phyloP scores from a whole-genome alignment of 2,329 filamentous ascomycete species.

The Aspergillus calidoustus region DNA sequence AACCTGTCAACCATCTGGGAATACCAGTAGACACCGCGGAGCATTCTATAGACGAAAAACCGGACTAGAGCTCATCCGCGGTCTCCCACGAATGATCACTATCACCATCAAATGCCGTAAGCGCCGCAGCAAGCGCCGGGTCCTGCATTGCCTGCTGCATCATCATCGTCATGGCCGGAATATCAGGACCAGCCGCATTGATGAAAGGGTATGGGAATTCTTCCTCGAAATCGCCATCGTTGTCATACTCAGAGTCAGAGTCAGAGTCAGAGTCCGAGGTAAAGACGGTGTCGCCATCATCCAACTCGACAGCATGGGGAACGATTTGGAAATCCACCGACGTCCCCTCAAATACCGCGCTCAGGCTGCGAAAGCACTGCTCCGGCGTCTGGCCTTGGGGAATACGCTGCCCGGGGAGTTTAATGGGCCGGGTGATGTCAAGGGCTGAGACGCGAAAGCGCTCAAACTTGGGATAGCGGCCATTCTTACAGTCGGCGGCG shows the following conservation, averaged over 20 bases:
- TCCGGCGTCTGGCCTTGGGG: conserved; percentile 23
- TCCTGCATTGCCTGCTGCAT: conserved; percentile 6
- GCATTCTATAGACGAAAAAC: too few relatives aligned
- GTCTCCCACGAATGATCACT: conserved; percentile 9
- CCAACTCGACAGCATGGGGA: conserved; percentile 3
- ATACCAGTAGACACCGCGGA: too few relatives aligned
- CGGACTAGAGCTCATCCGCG: background rate
- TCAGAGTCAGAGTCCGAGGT: conserved; percentile 1
- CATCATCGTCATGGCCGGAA: background rate
- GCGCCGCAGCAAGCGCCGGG: background rate
- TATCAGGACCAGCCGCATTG: background rate
- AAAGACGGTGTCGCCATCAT: background rate
- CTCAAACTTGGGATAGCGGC: conserved; percentile 24
- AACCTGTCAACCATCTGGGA: too few relatives aligned
- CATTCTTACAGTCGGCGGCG: conserved; percentile 25
- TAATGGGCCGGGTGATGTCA: conserved; percentile 26
- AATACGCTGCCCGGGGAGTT: conserved; percentile 22
- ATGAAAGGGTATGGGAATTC: background rate
- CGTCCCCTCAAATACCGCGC: conserved; percentile 25
- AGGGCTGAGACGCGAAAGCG: conserved; percentile 22
- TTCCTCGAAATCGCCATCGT: background rate
- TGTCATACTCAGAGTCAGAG: conserved; percentile 1
- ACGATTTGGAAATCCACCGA: conserved; percentile 24
- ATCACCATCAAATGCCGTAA: background rate
- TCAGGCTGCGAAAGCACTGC: conserved; percentile 22